Evolutionary conservation across 140 eudicot species (phyloP), one percentile per base, ranked within the genome.

Genomic region (Eryngium alpinum): DNA sequence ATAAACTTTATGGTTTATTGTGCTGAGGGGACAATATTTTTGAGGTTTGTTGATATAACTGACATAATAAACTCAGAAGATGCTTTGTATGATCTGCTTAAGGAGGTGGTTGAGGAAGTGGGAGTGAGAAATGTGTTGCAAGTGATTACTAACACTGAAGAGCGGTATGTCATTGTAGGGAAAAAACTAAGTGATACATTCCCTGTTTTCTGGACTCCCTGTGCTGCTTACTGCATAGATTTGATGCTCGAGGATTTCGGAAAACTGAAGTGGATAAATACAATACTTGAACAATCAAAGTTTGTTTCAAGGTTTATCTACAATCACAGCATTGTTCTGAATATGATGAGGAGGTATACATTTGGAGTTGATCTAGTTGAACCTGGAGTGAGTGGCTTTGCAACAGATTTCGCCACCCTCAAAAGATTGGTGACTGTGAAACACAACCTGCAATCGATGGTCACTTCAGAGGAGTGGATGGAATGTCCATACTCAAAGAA

Each of bases 391-490:
- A 87, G 88, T 77, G 86, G 85, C 53, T 73, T 84, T 12, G 90
- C 88, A 1, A 92, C 99, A 0, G 92, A 92, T 85, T 95, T 92
- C 79, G 67, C 79, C 44, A 89, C 99, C 25, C 57, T 95, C 80
- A 95, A 92, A 81, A 77, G 97, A 15, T 88, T 95, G 95, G 88
- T 90, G 33, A 84, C 81, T 52, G 89, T 95, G n/a, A 91, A 87
- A 77, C 91, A 90, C 87, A 88, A 90, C 86, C 88, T 95, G 83
- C 97, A 88, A 72, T 90, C 97, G 67, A 89, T 92, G 93, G 91
- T 91, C 79, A 87, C 97, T n/a, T 95, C 99, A 52, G 98, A 91
- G 82, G 99, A 95, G 75, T 95, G 99, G 99, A 86, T 90, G 91
- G 97, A 89, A 66, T 91, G 97, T 77, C 86, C 88, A 38, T 92